phyloP scores from a whole-genome alignment of 164 flowering plant species.

The Stephania cephalantha region DNA sequence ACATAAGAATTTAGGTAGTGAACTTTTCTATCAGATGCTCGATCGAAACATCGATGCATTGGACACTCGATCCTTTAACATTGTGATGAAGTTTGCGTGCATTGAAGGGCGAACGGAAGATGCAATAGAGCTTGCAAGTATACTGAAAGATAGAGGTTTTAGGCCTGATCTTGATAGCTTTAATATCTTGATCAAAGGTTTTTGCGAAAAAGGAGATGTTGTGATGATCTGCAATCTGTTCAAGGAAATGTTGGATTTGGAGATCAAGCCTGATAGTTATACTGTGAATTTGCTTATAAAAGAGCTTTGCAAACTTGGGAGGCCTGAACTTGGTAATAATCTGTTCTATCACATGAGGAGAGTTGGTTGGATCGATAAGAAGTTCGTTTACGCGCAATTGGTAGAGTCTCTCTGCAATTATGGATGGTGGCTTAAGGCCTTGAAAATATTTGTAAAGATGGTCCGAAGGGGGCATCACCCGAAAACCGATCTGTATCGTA shows the following conservation, averaged over 20 bases:
- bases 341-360: slow-evolving; percentile 21
- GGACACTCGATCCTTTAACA: slow-evolving; percentile 15
- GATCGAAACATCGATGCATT: slow-evolving; percentile 12
- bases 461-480: slow-evolving; percentile 18
- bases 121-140: slow-evolving; percentile 6
- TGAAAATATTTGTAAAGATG: slow-evolving; percentile 20
- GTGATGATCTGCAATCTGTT: slow-evolving; percentile 16
- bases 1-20: slow-evolving; percentile 8
- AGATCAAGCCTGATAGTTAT: slow-evolving; percentile 18
- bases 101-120: slow-evolving; percentile 13
- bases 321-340: slow-evolving; percentile 18
- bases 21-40: slow-evolving; percentile 16
- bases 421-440: slow-evolving; percentile 22
- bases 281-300: slow-evolving; percentile 15
- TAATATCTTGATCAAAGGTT: slow-evolving; percentile 18
- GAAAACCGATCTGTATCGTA: slow-evolving; percentile 5
- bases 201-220: slow-evolving; percentile 13
- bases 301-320: slow-evolving; percentile 19
- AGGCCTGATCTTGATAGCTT: slow-evolving; percentile 17
- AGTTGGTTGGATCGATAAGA: slow-evolving; percentile 22
- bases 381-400: slow-evolving; percentile 19
- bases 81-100: slow-evolving; percentile 16
- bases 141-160: slow-evolving; percentile 15
- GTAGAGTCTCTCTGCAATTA: slow-evolving; percentile 20
- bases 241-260: slow-evolving; percentile 19